Conservation (phyloP, 345 rosid genomes). For the Odontarrhena argentea region DNA sequence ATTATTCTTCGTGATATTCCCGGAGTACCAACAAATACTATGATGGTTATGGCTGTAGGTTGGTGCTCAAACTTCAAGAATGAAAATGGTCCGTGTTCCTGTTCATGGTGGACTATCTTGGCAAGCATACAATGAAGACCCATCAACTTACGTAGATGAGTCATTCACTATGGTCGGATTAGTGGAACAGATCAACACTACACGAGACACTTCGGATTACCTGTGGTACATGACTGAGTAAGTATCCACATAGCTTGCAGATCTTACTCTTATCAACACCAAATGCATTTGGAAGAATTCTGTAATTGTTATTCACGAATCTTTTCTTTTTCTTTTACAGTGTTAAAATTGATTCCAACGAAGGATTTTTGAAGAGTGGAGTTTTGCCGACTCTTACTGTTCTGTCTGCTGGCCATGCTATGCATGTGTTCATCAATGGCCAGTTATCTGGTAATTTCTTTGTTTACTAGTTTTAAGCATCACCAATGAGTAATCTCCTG, state of each 20-base stretch:
- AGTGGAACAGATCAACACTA: constrained; percentile 94
- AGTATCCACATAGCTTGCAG: constrained; percentile 42
- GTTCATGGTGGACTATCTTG: constrained; percentile 86
- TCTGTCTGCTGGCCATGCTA: constrained; percentile 92
- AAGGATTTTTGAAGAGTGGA: constrained; percentile 65
- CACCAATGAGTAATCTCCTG: constrained; percentile 7
- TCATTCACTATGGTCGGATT: constrained; percentile 81
- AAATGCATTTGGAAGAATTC: constrained; percentile 12
- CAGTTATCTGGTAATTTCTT: constrained; percentile 61
- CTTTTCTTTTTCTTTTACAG: constrained; percentile 36
- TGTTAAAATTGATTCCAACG: constrained; percentile 49
- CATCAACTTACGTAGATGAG: constrained; percentile 62
- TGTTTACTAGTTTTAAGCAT: constrained; percentile 7
- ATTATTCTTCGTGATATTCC: constrained; percentile 10
- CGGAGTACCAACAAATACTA: neutral
- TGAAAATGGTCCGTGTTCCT: constrained; percentile 86
- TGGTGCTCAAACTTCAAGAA: constrained; percentile 83
- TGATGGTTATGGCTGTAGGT: constrained; percentile 50
- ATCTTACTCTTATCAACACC: constrained; percentile 8
- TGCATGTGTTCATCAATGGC: constrained; percentile 89
- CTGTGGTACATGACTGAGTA: constrained; percentile 99
- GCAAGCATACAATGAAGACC: constrained; percentile 86
- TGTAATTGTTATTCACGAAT: constrained; percentile 14
- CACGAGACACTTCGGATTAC: constrained; percentile 86
- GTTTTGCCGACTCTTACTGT: constrained; percentile 59